phyloP scores from a whole-genome alignment of 805 yeast genomes.

The Kluyveromyces nonfermentans region DNA sequence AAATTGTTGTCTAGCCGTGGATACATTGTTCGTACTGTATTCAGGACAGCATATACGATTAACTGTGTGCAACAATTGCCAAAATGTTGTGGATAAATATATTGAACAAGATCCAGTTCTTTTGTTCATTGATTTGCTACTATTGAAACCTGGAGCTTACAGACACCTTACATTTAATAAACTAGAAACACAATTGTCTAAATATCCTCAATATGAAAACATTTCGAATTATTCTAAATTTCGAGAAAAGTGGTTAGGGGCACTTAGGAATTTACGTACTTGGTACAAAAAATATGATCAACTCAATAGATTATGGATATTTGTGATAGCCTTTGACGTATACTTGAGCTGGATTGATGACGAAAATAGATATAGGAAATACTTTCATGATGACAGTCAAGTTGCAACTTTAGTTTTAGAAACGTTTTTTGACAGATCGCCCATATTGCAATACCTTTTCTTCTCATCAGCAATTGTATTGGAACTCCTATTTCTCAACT shows the following conservation, averaged over 20 bases:
- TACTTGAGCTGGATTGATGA: slow-evolving; percentile 88
- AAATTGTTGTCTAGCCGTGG: slow-evolving; percentile 66
- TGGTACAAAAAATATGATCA: slow-evolving; percentile 19
- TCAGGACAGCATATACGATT: slow-evolving; percentile 71
- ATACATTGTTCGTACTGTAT: slow-evolving; percentile 59
- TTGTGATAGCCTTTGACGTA: slow-evolving; percentile 74
- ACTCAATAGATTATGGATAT: slow-evolving; percentile 42
- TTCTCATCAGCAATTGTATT: slow-evolving; percentile 45
- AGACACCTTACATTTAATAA: slow-evolving; percentile 79
- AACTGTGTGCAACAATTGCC: slow-evolving; percentile 67
- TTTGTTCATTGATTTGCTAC: slow-evolving; percentile 70
- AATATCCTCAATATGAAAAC: slow-evolving; percentile 8
- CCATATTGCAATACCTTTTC: slow-evolving; percentile 43
- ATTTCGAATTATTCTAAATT: slow-evolving; percentile 3
- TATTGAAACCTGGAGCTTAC: slow-evolving; percentile 80
- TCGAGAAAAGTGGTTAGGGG: slow-evolving; percentile 4
- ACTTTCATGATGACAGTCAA: neutral
- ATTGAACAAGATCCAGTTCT: slow-evolving; percentile 83
- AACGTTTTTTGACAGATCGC: slow-evolving; percentile 27
- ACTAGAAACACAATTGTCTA: slow-evolving; percentile 23
- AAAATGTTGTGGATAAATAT: slow-evolving; percentile 75
- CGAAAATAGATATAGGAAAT: slow-evolving; percentile 41
- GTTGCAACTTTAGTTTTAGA: slow-evolving; percentile 23
- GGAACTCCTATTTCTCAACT: slow-evolving; percentile 36
- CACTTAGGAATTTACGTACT: slow-evolving; percentile 6